phyloP scores from a whole-genome alignment of 768 basidiomycete species.

The Xerocomellus intermedius region DNA sequence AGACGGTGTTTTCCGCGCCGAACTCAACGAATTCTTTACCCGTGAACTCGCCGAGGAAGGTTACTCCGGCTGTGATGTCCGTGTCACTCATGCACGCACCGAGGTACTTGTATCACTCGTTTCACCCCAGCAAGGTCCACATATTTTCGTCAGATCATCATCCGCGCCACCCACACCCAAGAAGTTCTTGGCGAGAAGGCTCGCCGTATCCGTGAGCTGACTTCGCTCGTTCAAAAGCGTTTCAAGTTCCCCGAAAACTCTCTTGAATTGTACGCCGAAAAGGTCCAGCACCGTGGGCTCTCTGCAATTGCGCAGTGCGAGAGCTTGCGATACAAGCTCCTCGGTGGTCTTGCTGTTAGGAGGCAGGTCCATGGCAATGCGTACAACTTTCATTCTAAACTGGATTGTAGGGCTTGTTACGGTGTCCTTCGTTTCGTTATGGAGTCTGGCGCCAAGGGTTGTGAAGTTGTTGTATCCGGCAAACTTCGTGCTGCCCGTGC shows the following conservation, averaged over 20 bases:
- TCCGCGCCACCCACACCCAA: conserved; percentile 98
- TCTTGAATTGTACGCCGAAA: conserved; percentile 98
- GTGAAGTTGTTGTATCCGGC: conserved; percentile 98
- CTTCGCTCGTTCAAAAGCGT: conserved; percentile 96
- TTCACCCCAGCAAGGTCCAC: neutral
- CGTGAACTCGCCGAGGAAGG: conserved; percentile 98
- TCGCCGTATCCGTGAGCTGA: conserved; percentile 97
- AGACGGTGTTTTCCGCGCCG: conserved; percentile 98
- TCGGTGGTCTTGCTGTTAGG: conserved; percentile 98
- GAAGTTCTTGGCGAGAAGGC: conserved; percentile 99
- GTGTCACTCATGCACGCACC: conserved; percentile 97
- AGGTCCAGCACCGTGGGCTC: conserved; percentile 96
- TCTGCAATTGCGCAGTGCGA: conserved; percentile 99
- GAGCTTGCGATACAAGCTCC: conserved; percentile 96
- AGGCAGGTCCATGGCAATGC: conserved; percentile 54
- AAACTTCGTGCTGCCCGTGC: conserved; percentile 99
- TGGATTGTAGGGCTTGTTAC: conserved; percentile 77
- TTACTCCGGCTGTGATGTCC: conserved; percentile 99
- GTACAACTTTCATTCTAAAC: neutral
- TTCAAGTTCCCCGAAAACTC: conserved; percentile 99
- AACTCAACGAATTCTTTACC: conserved; percentile 98
- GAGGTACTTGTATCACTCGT: conserved; percentile 54
- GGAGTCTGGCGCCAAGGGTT: conserved; percentile 99
- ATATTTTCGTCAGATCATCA: conserved; percentile 73
- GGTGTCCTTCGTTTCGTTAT: conserved; percentile 99